Base-by-base conservation (phyloP, 305 asterid species). In the Fraxinus platypoda region DNA sequence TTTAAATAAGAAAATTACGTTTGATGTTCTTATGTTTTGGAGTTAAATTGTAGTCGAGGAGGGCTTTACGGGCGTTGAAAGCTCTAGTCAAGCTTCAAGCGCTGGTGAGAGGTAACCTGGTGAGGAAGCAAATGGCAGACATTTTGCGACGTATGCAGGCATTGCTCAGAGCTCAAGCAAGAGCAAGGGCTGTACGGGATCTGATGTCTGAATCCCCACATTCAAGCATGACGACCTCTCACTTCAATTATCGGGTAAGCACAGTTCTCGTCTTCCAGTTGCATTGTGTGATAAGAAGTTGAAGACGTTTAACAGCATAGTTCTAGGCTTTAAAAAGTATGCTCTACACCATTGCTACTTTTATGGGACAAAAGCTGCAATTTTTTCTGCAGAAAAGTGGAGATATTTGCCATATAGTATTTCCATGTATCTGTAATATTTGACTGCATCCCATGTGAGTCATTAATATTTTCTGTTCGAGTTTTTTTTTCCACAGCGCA, bases 11-110 rank as follows among this genome's bases (percentile, higher is more conserved):
- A 57, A 57, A 57, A 59, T 21, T 59, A 62, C 13, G 12, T 19
- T 9, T 2, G 15, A 2, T 41, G 52, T 41, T 11, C 52, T 41
- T 8, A 41, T 41, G 15, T 41, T 41, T 41, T 41, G 52, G 4
- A 41, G 17, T 41, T 12, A 6, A 74, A 62, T 31, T 79, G 80
- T 33, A 95, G 99, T 85, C 98, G 3, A 88, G 95, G 80, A 90
- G 93, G 88, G 99, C 99, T 33, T 85, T 95, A 5, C 83, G 95
- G 33, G 98, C 99, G 4, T 78, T 95, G 75, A 95, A 90, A 90
- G 96, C 91, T 2, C 82, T 95, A 19, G 98, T 95, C 33, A 94
- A 89, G 87, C 97, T 95, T 76, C 99, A 95, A 86, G 98, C 99
- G 2, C 87, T 92, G 8, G 95, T 93, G 31, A 85, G 97, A 84